Evolutionary conservation across 352 stramenopile species (phyloP).

Genomic region (Phytophthora cryptogea): DNA sequence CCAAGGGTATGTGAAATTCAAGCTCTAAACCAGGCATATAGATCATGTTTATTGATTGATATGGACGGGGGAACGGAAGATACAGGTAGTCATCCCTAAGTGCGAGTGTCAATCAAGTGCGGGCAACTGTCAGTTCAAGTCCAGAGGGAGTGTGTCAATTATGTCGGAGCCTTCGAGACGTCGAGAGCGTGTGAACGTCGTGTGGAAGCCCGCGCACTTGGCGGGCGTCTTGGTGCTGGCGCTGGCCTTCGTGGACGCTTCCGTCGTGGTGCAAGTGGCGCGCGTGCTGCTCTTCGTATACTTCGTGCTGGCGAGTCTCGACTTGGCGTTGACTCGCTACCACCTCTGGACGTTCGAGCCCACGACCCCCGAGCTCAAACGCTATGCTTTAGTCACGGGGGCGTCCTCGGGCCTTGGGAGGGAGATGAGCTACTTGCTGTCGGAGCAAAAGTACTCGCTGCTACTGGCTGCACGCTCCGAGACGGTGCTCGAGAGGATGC

Average conservation of each 20-base stretch:
- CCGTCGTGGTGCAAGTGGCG: constrained; percentile 41
- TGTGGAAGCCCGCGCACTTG: constrained; percentile 51
- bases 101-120: constrained; percentile 15
- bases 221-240: constrained; percentile 55
- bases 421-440: constrained; percentile 81
- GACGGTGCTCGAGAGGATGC: constrained; percentile 69
- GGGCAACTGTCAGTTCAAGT: constrained; percentile 8
- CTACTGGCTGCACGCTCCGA: constrained; percentile 67
- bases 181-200: constrained; percentile 40
- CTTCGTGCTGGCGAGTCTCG: constrained; percentile 55
- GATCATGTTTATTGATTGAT: too few species aligned
- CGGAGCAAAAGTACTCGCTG: constrained; percentile 81
- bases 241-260: constrained; percentile 47
- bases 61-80: too few species aligned
- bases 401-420: constrained; percentile 72
- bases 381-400: constrained; percentile 75
- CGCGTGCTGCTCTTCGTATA: constrained; percentile 57
- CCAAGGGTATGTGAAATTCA: too few species aligned
- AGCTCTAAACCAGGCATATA: too few species aligned
- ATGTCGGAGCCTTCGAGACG: constrained; percentile 20
- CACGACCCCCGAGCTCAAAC: constrained; percentile 51
- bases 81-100: background rate
- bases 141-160: constrained; percentile 8
- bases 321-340: constrained; percentile 68
- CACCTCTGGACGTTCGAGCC: constrained; percentile 67